Evolutionary conservation across 1,139 yeast species (phyloP).

Genomic region (Debaryomyces nepalensis): DNA sequence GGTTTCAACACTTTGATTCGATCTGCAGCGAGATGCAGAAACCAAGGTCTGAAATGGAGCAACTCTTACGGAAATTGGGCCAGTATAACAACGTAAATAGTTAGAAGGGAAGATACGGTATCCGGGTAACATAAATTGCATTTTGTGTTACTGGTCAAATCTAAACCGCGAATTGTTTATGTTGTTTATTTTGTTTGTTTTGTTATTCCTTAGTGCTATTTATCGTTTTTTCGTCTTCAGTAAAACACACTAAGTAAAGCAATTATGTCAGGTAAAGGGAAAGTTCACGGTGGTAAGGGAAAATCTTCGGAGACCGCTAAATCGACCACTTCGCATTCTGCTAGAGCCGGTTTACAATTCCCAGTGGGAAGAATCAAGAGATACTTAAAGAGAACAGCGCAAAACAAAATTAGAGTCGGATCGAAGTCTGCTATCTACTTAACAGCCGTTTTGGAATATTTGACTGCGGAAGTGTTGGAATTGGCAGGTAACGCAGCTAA

Average conservation of each 20-base stretch:
- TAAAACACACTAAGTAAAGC: conserved; percentile 7
- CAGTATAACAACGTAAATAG: conserved; percentile 47
- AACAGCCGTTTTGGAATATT: conserved; percentile 95
- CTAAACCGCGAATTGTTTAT: conserved; percentile 12
- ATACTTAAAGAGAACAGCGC: conserved; percentile 89
- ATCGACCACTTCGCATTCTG: conserved; percentile 83
- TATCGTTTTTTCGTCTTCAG: conserved; percentile 9
- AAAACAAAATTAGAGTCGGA: conserved; percentile 93
- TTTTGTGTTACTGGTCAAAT: conserved; percentile 5
- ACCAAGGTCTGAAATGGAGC: conserved; percentile 60
- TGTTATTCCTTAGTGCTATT: conserved; percentile 13
- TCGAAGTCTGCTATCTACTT: conserved; percentile 96
- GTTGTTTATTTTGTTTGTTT: conserved; percentile 8
- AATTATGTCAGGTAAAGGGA: conserved; percentile 80
- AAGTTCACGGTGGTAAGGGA: conserved; percentile 97
- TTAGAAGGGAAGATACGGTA: conserved; percentile 17
- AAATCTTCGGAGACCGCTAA: conserved; percentile 77
- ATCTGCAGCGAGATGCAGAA: conserved; percentile 71
- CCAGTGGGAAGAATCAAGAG: conserved; percentile 99
- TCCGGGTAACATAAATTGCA: conserved; percentile 17
- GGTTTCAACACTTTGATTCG: conserved; percentile 69
- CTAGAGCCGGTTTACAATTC: conserved; percentile 96
- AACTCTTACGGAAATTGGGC: conserved; percentile 49
- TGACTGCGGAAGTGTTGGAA: conserved; percentile 98
- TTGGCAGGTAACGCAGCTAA: conserved; percentile 99